Base-by-base conservation (phyloP, 164 flowering plant species). In the Sedum album region DNA sequence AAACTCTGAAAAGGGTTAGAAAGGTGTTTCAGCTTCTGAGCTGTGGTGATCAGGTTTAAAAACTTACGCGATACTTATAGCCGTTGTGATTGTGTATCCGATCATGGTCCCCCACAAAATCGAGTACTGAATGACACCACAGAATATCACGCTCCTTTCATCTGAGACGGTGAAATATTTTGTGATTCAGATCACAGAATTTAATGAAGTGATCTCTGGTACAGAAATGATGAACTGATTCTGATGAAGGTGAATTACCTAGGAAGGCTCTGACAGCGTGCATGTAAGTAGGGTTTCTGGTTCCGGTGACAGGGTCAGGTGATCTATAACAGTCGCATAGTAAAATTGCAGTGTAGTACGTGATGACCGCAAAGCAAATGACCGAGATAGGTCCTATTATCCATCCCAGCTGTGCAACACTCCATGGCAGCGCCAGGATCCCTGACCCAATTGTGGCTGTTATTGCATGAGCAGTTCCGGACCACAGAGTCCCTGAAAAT, bases 391-490 rank as follows among this genome's bases (percentile, higher is more conserved):
- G 79, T 31, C 85, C 85, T 0, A 75, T 8, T 33, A 80, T 70
- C 85, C 85, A 82, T 9, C 85, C 85, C 69, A 82, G 25, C 63
- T 82, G 85, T 15, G 82, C 81, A 28, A 78, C 71, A 67, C 81
- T 79, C 85, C 85, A 82, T 41, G 82, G 76, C 69, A 82, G 49
- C 39, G 85, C 73, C 61, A 82, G 73, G 26, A 82, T 76, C 0
- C 82, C 85, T 17, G 80, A 73, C 20, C 85, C 85, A 15, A 79
- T 71, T 26, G 73, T 68, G 11, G 81, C 79, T 11, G 85, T 76
- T 3, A 82, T 69, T 15, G 75, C 75, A 68, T 82, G 85, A 5
- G 80, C 76, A 17, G 72, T 76, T 68, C 77, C 81, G 4, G 79
- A 73, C 83, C 80, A 79, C 28, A 79, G 44, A 18, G 76, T 80